Evolutionary conservation across 2,329 filamentous ascomycete species (phyloP), one percentile per base, ranked within the genome.

Genomic region (Bretziella fagacearum): DNA sequence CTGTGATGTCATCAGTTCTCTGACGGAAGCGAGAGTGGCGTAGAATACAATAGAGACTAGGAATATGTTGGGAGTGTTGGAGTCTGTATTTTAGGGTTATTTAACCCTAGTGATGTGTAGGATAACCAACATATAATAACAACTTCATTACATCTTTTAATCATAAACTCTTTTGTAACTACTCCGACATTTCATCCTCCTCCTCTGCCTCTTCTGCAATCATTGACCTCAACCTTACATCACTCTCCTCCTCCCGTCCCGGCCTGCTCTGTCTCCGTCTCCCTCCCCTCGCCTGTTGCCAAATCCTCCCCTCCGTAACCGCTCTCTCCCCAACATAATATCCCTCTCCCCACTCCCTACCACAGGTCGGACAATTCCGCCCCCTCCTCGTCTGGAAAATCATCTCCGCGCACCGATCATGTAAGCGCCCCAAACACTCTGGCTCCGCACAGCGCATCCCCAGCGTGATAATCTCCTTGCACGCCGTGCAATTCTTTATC

Each of bases 401-500:
- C 23, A 74, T 77, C 10, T 75, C 71, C 48, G 76, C 69, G 59
- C 86, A 95, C 44, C 79, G 75, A 53, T 86, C 74, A 59, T 95
- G 87, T 13, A 94, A 61, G 8, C 87, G 69, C 8, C 77, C 69
- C 25, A 63, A 66, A 59, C 87, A 95, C 17, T 77, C 69, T 30
- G 71, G 63, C 51, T 81, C 71, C 2, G 69, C 61, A 62, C 87
- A 94, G 47, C 87, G 73, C 67, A 86, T 73, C 1, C 87, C 86
- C 53, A 81, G 66, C 1, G 89, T 98, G 33, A 96, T 75, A 52
- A 96, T 81, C 53, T 94, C 86, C 60, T 77, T 82, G 62, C 91
- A 98, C 0, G 84, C 86, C 57, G 81, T 74, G 59, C 91, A 98
- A 52, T 79, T 76, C 63, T 91, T 93, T 59, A 98, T 82, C 52